These are phyloP conservation scores for Podospora pseudocomata DNA, from an alignment of 495 filamentous ascomycete genomes.

Conservation along the genomic window DNA sequence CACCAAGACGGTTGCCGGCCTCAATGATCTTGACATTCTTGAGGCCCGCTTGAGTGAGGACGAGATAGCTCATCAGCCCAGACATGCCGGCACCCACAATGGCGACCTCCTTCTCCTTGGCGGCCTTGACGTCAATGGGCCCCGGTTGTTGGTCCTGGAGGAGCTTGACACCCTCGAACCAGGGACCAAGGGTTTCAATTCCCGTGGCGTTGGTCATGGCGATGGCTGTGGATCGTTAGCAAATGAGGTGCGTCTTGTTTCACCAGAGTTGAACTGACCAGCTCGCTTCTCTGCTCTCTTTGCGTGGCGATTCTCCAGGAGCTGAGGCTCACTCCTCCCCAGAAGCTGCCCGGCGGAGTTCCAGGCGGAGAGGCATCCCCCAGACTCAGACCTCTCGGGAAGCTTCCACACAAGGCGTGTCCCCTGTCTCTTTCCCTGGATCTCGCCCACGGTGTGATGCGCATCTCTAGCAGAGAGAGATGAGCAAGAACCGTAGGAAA, in stretches of 20 bases:
- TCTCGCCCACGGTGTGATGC: conserved; percentile 33
- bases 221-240: conserved; percentile 26
- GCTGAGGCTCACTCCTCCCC: conserved; percentile 43
- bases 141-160: conserved; percentile 53
- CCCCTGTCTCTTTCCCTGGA: conserved; percentile 15
- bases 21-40: conserved; percentile 42
- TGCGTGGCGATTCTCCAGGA: conserved; percentile 28
- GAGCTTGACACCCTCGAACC: conserved; percentile 66
- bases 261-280: conserved; percentile 14
- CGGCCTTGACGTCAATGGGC: conserved; percentile 49
- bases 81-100: conserved; percentile 69
- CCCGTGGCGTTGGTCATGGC: conserved; percentile 46
- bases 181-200: conserved; percentile 60
- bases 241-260: neutral
- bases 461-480: conserved; percentile 19
- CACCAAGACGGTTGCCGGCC: conserved; percentile 37
- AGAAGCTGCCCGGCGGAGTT: conserved; percentile 35
- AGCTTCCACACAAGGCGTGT: conserved; percentile 53
- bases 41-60: conserved; percentile 38
- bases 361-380: conserved; percentile 56
- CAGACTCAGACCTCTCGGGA: conserved; percentile 40
- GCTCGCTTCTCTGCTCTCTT: conserved; percentile 28
- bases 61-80: conserved; percentile 55
- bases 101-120: conserved; percentile 55
- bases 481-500: conserved; percentile 43